Evolutionary conservation across 164 flowering plant genomes (phyloP), one percentile per base, ranked within the genome.

Genomic region (Macadamia tetraphylla): DNA sequence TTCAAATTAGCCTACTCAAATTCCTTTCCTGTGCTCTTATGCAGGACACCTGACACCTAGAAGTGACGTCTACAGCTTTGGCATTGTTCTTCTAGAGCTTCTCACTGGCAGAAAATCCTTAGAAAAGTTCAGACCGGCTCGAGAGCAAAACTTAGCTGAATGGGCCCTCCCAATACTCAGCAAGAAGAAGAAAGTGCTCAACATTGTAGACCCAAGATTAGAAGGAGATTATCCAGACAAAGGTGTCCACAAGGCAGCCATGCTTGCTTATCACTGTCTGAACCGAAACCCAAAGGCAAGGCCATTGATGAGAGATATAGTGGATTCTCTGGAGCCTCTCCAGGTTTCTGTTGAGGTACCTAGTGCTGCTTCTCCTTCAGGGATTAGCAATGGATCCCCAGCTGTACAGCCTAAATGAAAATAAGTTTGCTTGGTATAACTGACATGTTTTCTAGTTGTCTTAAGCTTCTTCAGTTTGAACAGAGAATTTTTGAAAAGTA

Each of bases 231-330:
- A 85, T 74, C 96, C 98, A 0, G 42, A 82, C 1, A 91, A 86
- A 83, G 91, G 88, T 12, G 81, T 85, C 61, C 91, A 91, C 29
- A 93, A 93, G 84, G 97, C 96, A 10, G 94, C 94, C 17, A 91
- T 91, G 96, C 85, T 93, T 3, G 94, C 97, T 29, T 93, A 85
- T 61, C 98, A 93, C 69, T 93, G 98, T 81, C 64, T 91, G 48
- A 89, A 85, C 79, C 81, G 83, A 46, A 87, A 91, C 67, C 97
- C 97, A 1, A 93, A 91, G 75, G 96, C 98, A 1, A 81, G 98
- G 79, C 98, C 97, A 31, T 70, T 93, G 14, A 93, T 89, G 98
- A 77, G 98, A 69, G 98, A 93, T 63, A 84, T 93, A 2, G 98
- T 91, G 0, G 98, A 87, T 53, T 79, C 97, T 46, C 69, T 93